These are phyloP conservation scores for Triticum dicoccoides DNA, from an alignment of 176 grass and related monocot species.

Conservation along the genomic window DNA sequence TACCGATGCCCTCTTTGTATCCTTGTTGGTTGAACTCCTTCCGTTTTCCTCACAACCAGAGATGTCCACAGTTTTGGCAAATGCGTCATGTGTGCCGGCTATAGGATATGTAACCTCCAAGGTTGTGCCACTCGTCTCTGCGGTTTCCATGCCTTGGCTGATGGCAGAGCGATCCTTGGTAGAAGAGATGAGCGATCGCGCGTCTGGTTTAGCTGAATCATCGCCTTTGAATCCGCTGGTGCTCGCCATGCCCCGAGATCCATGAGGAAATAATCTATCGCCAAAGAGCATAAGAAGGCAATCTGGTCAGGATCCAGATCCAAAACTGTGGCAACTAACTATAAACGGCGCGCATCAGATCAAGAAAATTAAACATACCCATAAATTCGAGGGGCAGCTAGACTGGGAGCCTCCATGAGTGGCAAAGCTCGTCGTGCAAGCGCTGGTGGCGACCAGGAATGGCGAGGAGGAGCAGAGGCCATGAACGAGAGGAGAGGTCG, in stretches of 20 bases:
- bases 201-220: background rate
- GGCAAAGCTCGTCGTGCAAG: background rate
- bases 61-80: too few species aligned
- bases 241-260: background rate
- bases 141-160: background rate
- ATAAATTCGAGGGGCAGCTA: background rate
- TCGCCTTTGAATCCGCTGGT: background rate
- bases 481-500: too few species aligned
- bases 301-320: background rate
- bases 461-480: too few species aligned
- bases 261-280: background rate
- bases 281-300: background rate
- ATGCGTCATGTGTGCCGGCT: too few species aligned
- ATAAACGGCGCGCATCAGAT: background rate
- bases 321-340: background rate
- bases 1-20: background rate
- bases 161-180: background rate
- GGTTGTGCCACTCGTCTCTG: background rate
- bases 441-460: background rate
- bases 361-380: background rate
- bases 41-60: background rate
- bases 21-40: background rate
- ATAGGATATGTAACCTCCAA: too few species aligned
- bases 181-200: background rate
- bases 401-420: background rate